Conservation (phyloP, 352 stramenopile genomes). For the Bremia lactucae region DNA sequence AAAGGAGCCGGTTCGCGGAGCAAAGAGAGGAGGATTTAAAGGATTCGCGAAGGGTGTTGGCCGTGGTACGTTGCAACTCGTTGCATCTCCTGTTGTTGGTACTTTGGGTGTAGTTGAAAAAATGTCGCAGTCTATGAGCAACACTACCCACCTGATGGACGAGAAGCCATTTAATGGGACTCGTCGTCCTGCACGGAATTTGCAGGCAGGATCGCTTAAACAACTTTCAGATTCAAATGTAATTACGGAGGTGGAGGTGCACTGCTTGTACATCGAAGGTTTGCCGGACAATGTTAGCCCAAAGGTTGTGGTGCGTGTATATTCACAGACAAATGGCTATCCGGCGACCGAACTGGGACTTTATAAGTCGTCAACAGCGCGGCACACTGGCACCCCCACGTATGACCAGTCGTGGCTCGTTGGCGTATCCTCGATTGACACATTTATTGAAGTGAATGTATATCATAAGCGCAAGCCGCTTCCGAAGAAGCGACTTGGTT, state of each 20-base stretch:
- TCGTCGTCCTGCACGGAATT: slow-evolving; percentile 59
- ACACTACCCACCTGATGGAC: slow-evolving; percentile 81
- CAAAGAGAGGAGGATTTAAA: slow-evolving; percentile 60
- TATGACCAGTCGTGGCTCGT: slow-evolving; percentile 83
- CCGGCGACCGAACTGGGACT: slow-evolving; percentile 38
- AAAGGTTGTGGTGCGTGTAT: slow-evolving; percentile 60
- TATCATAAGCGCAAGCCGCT: slow-evolving; percentile 82
- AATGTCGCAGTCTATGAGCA: slow-evolving; percentile 68
- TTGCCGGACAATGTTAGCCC: slow-evolving; percentile 59
- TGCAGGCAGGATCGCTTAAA: slow-evolving; percentile 49
- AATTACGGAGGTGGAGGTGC: slow-evolving; percentile 77
- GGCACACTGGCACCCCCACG: slow-evolving; percentile 47
- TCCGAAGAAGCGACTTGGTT: slow-evolving; percentile 67
- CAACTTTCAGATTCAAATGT: slow-evolving; percentile 72
- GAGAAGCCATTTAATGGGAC: slow-evolving; percentile 70
- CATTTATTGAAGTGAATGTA: slow-evolving; percentile 69
- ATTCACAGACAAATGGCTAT: slow-evolving; percentile 34
- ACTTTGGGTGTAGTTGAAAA: slow-evolving; percentile 80
- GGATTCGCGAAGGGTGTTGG: slow-evolving; percentile 77
- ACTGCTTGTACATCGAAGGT: slow-evolving; percentile 57
- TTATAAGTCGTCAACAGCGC: slow-evolving; percentile 66
- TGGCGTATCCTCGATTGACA: slow-evolving; percentile 55
- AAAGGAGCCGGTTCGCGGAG: slow-evolving; percentile 69
- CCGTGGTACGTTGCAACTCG: slow-evolving; percentile 63
- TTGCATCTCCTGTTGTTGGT: slow-evolving; percentile 73